A percentile compares a stretch with the other conserved stretches of the same genome.
Evolutionary conservation across 2,329 filamentous ascomycete genomes (phyloP).

Genomic region (Tolypocladium tropicale): DNA sequence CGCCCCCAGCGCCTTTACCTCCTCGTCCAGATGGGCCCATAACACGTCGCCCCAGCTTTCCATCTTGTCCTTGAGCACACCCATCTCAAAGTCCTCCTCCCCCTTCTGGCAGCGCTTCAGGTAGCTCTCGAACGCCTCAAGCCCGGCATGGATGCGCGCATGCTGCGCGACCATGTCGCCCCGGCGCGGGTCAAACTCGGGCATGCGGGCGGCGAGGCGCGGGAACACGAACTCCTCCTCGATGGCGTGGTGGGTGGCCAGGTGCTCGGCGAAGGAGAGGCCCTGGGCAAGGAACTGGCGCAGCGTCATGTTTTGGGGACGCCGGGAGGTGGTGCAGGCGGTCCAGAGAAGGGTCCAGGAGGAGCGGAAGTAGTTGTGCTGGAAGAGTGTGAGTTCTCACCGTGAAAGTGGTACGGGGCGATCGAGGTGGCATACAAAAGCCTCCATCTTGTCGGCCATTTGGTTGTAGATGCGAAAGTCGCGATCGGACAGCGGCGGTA

Average conservation of each 20-base stretch:
- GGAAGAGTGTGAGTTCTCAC: neutral
- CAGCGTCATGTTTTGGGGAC: constrained; percentile 54
- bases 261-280: constrained; percentile 57
- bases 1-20: constrained; percentile 67
- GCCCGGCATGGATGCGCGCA: constrained; percentile 64
- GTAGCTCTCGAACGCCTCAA: constrained; percentile 59
- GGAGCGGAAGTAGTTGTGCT: constrained; percentile 69
- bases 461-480: constrained; percentile 64
- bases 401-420: neutral
- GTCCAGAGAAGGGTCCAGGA: constrained; percentile 63
- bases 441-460: constrained; percentile 61
- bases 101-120: constrained; percentile 50
- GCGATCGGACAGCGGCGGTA: constrained; percentile 53
- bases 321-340: constrained; percentile 48
- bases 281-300: constrained; percentile 58
- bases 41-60: constrained; percentile 69
- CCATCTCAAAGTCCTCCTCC: constrained; percentile 47
- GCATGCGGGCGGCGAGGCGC: constrained; percentile 64
- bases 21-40: constrained; percentile 76
- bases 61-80: constrained; percentile 59
- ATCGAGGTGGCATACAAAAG: constrained; percentile 2
- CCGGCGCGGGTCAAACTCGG: constrained; percentile 50
- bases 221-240: constrained; percentile 80
- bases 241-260: constrained; percentile 71
- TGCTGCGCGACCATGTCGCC: constrained; percentile 66